Base-by-base conservation (phyloP, 371 early-diverging fungal species). In the Apophysomyces ossiformis region DNA sequence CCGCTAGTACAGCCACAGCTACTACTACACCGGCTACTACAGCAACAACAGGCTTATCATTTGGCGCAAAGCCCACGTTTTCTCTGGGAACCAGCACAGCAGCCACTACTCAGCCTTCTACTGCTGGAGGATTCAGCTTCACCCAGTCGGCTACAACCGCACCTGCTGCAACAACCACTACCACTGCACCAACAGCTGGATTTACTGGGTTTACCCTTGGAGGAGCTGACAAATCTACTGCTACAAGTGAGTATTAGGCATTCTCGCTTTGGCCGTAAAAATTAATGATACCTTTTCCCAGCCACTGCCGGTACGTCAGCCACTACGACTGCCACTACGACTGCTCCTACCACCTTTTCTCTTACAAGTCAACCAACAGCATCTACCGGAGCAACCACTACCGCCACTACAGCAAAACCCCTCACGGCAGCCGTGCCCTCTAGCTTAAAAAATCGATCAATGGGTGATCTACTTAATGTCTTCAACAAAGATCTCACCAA, bases 391-490 rank as follows among this genome's bases (percentile, higher is more conserved):
- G 57, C 77, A 11, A 59, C 73, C 9, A 37, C 72, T 21, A 37
- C 73, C 7, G 45, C 70, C 3, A 41, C 74, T 43, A 41, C 75
- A 6, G 58, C 69, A n/a, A 70, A 76, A 39, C 65, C 79, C 16
- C 58, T 77, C 16, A 68, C 75, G 16, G 76, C 77, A 13, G 72
- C 83, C 47, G 82, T 78, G 35, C 84, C 85, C 9, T 74, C 81
- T 43, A 69, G 83, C 32, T 79, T 96, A 60, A 94, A 93, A 75
- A 93, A 91, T 69, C 90, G 88, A 73, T 89, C 90, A 9, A 86
- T 97, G 84, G 95, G 93, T 67, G 95, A 95, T 64, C 92, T 97
- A 43, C 76, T 95, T 57, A 91, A 92, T 58, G 82, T 87, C 69
- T 97, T 96, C 95, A 91, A 90, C 15, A 79, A 79, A 37, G 94